These are phyloP conservation scores for Cutaneotrichosporon arboriforme DNA, from an alignment of 1,284 basidiomycete genomes.

Conservation along the genomic window DNA sequence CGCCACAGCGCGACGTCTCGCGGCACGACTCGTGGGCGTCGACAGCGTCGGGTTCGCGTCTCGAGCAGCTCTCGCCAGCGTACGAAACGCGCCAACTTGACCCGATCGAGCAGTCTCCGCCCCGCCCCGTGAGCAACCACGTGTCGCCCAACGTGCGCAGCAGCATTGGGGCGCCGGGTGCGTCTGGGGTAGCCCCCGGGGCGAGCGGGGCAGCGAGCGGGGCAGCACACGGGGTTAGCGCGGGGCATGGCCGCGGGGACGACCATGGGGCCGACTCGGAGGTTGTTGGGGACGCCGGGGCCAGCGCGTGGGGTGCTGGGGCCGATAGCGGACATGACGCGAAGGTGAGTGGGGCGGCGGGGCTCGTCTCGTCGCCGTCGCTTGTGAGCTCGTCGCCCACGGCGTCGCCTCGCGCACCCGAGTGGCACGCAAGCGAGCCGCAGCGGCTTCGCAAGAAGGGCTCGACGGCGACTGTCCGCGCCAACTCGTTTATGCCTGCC, in stretches of 20 bases:
- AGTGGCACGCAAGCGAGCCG: neutral
- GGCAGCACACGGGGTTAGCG: too few relatives aligned
- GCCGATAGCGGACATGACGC: too few relatives aligned
- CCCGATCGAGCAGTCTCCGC: conserved; percentile 19
- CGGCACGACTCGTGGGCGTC: conserved; percentile 3
- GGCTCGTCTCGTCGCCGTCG: too few relatives aligned
- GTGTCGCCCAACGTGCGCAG: neutral
- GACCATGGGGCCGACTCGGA: too few relatives aligned
- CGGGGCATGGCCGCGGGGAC: too few relatives aligned
- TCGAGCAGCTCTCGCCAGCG: conserved; percentile 1
- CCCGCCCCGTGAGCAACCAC: neutral
- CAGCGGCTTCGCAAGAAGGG: conserved; percentile 11
- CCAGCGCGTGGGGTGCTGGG: too few relatives aligned
- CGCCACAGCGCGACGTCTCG: too few relatives aligned
- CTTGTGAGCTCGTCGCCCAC: neutral
- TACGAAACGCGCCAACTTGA: conserved; percentile 10
- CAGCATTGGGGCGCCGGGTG: neutral
- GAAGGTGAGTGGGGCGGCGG: too few relatives aligned
- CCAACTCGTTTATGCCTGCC: conserved; percentile 8
- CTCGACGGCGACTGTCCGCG: conserved; percentile 13
- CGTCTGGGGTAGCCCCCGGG: too few relatives aligned
- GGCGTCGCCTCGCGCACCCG: neutral
- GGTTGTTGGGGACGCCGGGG: too few relatives aligned
- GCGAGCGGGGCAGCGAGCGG: too few relatives aligned
- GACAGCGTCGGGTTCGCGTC: neutral